A percentile compares a stretch with the other conserved stretches of the same genome.
phyloP scores from a whole-genome alignment of 2,329 filamentous ascomycete species.

The Herpotrichia juniperi region DNA sequence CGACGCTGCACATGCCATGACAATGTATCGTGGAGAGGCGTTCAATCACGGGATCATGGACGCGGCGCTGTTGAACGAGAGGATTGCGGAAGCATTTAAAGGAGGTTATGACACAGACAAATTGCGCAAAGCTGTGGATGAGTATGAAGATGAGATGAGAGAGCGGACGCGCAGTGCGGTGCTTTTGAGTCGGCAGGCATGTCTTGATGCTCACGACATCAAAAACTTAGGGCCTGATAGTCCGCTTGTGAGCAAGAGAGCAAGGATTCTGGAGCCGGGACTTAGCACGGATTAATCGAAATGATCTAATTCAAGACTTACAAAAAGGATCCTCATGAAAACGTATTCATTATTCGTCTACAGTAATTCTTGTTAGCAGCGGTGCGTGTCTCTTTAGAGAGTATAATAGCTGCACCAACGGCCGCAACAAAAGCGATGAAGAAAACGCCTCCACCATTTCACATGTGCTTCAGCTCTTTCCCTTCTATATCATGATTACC shows the following conservation, averaged over 20 bases:
- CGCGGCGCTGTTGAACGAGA: slow-evolving; percentile 7
- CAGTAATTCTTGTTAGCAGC: too few relatives aligned
- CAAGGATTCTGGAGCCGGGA: slow-evolving; percentile 1
- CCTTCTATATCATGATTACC: too few relatives aligned
- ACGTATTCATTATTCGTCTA: too few relatives aligned
- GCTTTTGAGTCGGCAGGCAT: slow-evolving; percentile 18
- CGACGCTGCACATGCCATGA: slow-evolving; percentile 40
- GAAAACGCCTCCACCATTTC: too few relatives aligned
- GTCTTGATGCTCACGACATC: slow-evolving; percentile 20
- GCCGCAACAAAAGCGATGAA: too few relatives aligned
- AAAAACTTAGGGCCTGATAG: slow-evolving; percentile 12
- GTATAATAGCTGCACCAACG: too few relatives aligned
- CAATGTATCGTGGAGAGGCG: slow-evolving; percentile 20
- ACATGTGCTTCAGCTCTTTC: too few relatives aligned
- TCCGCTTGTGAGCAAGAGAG: slow-evolving; percentile 12
- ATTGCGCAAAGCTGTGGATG: slow-evolving; percentile 10
- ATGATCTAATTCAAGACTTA: too few relatives aligned
- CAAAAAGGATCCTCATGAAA: too few relatives aligned
- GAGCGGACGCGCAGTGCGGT: slow-evolving; percentile 11
- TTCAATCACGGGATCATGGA: slow-evolving; percentile 20
- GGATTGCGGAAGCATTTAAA: slow-evolving; percentile 2
- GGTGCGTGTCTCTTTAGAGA: too few relatives aligned
- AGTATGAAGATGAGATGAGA: slow-evolving; percentile 11
- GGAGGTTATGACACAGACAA: too few relatives aligned
- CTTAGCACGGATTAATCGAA: background rate